phyloP scores from a whole-genome alignment of 257 asterid genomes.

The Nyctanthes arbortristis region DNA sequence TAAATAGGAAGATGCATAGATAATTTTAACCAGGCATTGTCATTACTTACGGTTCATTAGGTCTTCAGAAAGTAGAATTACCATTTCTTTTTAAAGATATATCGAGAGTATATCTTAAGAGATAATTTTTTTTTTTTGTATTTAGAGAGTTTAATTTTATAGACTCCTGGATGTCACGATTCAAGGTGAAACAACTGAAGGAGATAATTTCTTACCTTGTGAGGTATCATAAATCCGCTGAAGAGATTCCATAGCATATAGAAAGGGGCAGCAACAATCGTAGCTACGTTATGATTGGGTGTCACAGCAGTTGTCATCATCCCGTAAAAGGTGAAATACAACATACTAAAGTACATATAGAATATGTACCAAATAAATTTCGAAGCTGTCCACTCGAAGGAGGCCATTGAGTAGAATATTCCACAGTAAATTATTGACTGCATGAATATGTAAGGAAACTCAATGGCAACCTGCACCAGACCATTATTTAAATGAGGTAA shows the following conservation, averaged over 20 bases:
- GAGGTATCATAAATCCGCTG: constrained; percentile 94
- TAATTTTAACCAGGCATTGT: not conserved
- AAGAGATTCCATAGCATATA: constrained; percentile 98
- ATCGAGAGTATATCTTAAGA: no score
- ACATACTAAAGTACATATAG: constrained; percentile 79
- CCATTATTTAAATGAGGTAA: no score
- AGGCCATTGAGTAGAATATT: constrained; percentile 78
- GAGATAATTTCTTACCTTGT: constrained; percentile 60
- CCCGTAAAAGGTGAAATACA: constrained; percentile 90
- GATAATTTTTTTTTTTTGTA: not conserved
- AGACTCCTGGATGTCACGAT: not conserved
- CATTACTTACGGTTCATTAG: not conserved
- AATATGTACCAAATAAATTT: constrained; percentile 72
- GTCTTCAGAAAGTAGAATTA: not conserved
- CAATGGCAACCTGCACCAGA: constrained; percentile 76
- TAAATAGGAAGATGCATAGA: no score
- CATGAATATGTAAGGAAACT: constrained; percentile 74
- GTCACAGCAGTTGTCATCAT: constrained; percentile 98
- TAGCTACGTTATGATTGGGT: constrained; percentile 93
- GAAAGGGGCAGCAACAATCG: constrained; percentile 83
- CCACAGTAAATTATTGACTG: constrained; percentile 70
- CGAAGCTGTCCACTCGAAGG: constrained; percentile 71
- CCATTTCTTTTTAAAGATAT: no score
- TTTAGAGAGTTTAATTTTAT: not conserved
- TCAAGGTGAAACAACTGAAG: not conserved